Evolutionary conservation across 2,329 filamentous ascomycete genomes (phyloP).

Genomic region (Diaporthe sp.): DNA sequence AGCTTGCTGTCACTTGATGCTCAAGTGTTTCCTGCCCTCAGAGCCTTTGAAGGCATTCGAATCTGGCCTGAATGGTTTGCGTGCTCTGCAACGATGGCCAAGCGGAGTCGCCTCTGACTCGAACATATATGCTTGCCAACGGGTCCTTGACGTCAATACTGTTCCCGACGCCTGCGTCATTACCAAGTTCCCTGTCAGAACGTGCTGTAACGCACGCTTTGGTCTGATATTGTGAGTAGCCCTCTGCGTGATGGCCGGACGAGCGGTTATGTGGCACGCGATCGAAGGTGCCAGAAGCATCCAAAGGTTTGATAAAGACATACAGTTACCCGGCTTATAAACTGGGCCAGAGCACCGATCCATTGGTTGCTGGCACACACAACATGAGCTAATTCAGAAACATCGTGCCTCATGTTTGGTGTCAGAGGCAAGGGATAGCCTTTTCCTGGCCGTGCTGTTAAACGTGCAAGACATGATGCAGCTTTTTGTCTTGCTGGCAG

Average conservation of each 20-base stretch:
- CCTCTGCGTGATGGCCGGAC: no score
- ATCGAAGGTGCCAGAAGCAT: background rate
- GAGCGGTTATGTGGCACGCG: background rate
- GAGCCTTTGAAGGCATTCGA: background rate
- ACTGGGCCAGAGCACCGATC: background rate
- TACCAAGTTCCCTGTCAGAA: background rate
- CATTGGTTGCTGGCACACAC: background rate
- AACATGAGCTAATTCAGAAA: background rate
- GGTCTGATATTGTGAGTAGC: background rate
- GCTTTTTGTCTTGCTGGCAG: background rate
- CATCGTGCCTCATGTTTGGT: background rate
- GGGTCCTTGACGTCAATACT: background rate
- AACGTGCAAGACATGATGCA: background rate
- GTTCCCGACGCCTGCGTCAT: background rate
- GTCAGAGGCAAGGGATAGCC: background rate
- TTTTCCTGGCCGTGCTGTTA: no score
- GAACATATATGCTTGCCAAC: background rate
- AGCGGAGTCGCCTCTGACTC: background rate
- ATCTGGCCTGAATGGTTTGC: background rate
- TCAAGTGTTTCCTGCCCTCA: no score
- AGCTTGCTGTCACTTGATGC: background rate
- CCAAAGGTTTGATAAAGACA: background rate
- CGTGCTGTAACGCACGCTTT: background rate
- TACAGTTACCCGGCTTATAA: background rate
- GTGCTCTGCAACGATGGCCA: background rate